Percentiles rank a stretch among this genome's conserved stretches.
Conservation (phyloP, 768 basidiomycete genomes). For the Xerocomus spinulosus region DNA sequence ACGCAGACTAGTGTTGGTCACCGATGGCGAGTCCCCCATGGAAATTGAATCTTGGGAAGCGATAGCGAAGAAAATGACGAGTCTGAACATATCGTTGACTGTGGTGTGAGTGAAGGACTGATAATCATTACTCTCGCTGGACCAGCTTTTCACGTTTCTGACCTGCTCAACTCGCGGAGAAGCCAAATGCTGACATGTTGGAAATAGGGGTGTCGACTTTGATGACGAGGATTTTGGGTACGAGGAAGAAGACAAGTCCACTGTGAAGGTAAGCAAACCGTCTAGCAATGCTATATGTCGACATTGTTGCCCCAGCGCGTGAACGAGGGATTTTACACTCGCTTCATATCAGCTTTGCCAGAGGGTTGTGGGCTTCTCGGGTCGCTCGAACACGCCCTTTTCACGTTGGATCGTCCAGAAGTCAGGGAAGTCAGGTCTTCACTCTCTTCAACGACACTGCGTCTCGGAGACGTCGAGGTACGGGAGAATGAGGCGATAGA, state of each 20-base stretch:
- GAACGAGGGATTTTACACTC: conserved; percentile 72
- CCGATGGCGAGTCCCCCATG: conserved; percentile 77
- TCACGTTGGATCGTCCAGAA: conserved; percentile 44
- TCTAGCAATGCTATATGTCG: background rate
- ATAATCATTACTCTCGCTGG: background rate
- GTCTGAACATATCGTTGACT: conserved; percentile 51
- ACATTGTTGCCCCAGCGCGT: conserved; percentile 40
- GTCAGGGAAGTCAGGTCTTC: conserved; percentile 65
- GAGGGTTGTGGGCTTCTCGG: conserved; percentile 24
- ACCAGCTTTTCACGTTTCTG: too few relatives aligned
- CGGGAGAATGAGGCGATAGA: conserved; percentile 69
- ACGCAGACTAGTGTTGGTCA: conserved; percentile 76
- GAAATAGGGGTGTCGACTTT: conserved; percentile 79
- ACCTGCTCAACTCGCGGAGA: background rate
- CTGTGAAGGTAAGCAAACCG: conserved; percentile 58
- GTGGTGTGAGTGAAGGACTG: conserved; percentile 55
- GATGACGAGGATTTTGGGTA: conserved; percentile 66
- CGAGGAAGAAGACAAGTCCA: conserved; percentile 62
- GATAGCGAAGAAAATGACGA: conserved; percentile 61
- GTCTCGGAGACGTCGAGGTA: conserved; percentile 71
- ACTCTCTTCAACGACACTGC: conserved; percentile 58
- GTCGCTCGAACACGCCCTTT: conserved; percentile 28
- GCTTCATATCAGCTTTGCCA: conserved; percentile 38
- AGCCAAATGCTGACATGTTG: conserved; percentile 4
- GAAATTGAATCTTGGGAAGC: conserved; percentile 74